Percentiles rank a stretch among this genome's conserved stretches.
Evolutionary conservation across 169 alveolate genomes (phyloP).

Genomic region (Plasmodium blacklocki): DNA sequence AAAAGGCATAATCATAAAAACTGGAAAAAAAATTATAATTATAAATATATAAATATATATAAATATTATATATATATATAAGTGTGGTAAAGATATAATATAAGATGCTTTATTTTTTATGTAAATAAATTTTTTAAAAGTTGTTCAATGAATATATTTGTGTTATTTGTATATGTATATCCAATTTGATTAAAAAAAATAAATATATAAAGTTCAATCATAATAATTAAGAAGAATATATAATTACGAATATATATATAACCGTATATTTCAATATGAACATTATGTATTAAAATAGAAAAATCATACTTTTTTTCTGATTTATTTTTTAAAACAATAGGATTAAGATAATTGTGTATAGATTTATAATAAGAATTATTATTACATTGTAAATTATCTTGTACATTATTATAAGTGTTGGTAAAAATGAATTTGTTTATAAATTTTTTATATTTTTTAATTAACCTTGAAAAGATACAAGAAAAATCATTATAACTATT

Average conservation of each 20-base stretch:
- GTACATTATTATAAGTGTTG: neutral
- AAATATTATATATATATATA: no score
- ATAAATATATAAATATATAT: no score
- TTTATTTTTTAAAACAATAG: conserved; percentile 54
- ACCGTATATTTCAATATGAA: conserved; percentile 56
- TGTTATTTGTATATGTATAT: conserved; percentile 52
- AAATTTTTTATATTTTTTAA: conserved; percentile 55
- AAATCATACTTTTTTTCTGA: conserved; percentile 42
- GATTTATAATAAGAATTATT: neutral
- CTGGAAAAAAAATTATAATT: no score
- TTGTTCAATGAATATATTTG: conserved; percentile 64
- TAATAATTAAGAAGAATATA: conserved; percentile 42
- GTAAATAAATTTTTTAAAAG: conserved; percentile 62
- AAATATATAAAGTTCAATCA: conserved; percentile 45
- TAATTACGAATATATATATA: conserved; percentile 50
- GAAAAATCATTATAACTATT: neutral
- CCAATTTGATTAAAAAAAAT: conserved; percentile 30
- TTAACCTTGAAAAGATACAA: conserved; percentile 24
- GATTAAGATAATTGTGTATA: conserved; percentile 32
- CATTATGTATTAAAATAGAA: conserved; percentile 33
- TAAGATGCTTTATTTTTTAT: neutral
- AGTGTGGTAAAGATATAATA: neutral
- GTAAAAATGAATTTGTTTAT: conserved; percentile 23
- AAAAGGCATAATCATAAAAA: no score
- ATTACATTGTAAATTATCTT: neutral